phyloP scores from a whole-genome alignment of 768 basidiomycete genomes.

The Boletus reticuloceps region DNA sequence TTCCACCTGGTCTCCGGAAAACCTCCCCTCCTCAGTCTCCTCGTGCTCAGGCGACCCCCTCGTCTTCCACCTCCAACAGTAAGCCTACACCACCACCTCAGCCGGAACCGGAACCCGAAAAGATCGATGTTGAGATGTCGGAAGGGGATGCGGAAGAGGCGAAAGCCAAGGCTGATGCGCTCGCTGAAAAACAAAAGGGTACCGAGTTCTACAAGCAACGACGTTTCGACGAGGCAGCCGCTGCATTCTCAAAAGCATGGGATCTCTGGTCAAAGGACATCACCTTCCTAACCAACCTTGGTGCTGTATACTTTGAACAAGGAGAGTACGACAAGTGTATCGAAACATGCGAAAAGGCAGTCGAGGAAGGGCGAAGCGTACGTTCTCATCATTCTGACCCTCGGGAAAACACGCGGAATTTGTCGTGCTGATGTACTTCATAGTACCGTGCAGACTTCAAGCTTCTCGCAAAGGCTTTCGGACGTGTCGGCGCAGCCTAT shows the following conservation, averaged over 20 bases:
- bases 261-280: conserved; percentile 91
- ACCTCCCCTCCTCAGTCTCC: conserved; percentile 25
- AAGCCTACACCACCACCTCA: conserved; percentile 38
- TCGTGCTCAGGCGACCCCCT: conserved; percentile 33
- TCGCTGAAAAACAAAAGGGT: conserved; percentile 77
- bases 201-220: conserved; percentile 83
- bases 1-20: conserved; percentile 56
- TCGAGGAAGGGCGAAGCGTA: conserved; percentile 87
- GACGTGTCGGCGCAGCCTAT: conserved; percentile 85
- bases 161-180: conserved; percentile 71
- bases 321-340: conserved; percentile 90
- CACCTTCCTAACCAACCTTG: conserved; percentile 86
- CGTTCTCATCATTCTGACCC: conserved; percentile 20
- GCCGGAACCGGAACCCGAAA: conserved; percentile 38
- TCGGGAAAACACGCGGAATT: no score
- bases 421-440: background rate
- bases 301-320: conserved; percentile 92
- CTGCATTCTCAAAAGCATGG: conserved; percentile 85
- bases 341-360: conserved; percentile 92
- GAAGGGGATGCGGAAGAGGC: conserved; percentile 70
- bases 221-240: conserved; percentile 73
- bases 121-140: conserved; percentile 64
- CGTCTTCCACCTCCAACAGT: conserved; percentile 39
- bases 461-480: conserved; percentile 90
- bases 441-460: conserved; percentile 92